These are phyloP conservation scores for Aspergillus indologenus DNA, from an alignment of 495 filamentous ascomycete genomes.

Conservation along the genomic window DNA sequence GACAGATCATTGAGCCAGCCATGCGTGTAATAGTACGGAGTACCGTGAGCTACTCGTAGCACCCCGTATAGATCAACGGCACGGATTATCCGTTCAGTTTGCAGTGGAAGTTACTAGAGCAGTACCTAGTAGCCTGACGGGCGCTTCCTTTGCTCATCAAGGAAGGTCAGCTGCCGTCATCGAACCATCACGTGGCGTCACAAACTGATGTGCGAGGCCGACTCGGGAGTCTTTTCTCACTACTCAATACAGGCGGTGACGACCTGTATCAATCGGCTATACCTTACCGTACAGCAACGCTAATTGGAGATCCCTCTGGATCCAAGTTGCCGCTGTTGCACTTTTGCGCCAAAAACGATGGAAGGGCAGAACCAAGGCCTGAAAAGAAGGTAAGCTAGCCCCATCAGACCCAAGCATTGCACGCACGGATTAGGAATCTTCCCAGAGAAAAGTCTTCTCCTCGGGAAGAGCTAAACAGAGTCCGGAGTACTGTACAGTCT, in stretches of 20 bases:
- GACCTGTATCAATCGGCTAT: constrained; percentile 15
- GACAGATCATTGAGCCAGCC: not conserved
- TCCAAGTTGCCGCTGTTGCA: constrained; percentile 26
- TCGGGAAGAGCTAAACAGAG: not conserved
- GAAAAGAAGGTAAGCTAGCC: constrained; percentile 10
- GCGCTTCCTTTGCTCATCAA: constrained; percentile 11
- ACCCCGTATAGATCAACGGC: not conserved
- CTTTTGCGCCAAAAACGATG: constrained; percentile 16
- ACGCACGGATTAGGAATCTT: constrained; percentile 17
- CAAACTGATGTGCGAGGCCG: constrained; percentile 12
- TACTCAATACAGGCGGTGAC: constrained; percentile 16
- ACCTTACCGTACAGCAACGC: constrained; percentile 26
- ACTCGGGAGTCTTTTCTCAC: constrained; percentile 16
- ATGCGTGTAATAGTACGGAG: too few species aligned
- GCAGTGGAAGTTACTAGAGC: not conserved
- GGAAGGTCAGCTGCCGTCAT: constrained; percentile 26
- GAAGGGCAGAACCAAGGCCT: constrained; percentile 13
- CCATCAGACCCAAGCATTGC: constrained; percentile 19
- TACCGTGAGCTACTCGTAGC: too few species aligned
- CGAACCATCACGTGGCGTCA: constrained; percentile 33
- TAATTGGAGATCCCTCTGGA: constrained; percentile 35
- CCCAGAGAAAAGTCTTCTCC: constrained; percentile 17
- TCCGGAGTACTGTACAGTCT: too few species aligned
- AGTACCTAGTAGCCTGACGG: constrained; percentile 1
- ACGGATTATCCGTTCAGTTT: constrained; percentile 3